Base-by-base conservation (phyloP, 495 filamentous ascomycete genomes). In the Hyaloscypha finlandica region DNA sequence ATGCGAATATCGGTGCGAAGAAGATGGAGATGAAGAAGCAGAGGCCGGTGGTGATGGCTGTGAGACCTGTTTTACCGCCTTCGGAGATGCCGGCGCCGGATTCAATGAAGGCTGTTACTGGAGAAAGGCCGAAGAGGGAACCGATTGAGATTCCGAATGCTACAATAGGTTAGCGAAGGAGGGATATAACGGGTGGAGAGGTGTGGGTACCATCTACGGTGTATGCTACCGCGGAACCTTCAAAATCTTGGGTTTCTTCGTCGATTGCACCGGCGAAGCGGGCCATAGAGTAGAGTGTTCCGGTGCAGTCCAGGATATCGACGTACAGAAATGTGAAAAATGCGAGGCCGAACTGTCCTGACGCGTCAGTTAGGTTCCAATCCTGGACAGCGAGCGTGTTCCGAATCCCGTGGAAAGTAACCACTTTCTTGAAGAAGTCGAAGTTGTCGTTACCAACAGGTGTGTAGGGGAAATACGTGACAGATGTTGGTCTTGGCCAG, bases 291-390 rank as follows among this genome's bases (percentile, higher is more conserved):
- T 93, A 94, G 65, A 92, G 77, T 0, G 90, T 92, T 58, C 89
- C 90, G 0, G 90, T 92, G 58, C 82, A 85, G 73, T 92, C 90
- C 19, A 92, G 80, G 65, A 93, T 93, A 76, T 94, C 91, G 64
- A 93, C 90, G 71, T 94, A 93, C 61, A 93, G 81, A 78, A 94
- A 94, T 16, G 91, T 93, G 72, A 94, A 88, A 59, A 93, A 84
- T 0, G 91, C 91, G 35, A 93, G 76, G 31, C 86, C 90, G 71
- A 94, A 94, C 73, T 93, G 84, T 2, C 81, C 79, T 3, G 89
- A 88, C 58, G 81, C 80, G 12, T 80, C 80, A 30, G 80, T 75
- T 30, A 94, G 77, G 70, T 88, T 74, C 89, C 89, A 94, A 25
- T 89, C 78, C 73, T 90, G 88, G 3, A 85, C 90, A 19, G 80